Evolutionary conservation across 1,284 basidiomycete genomes (phyloP).

Genomic region (Sphagnurus paluster): DNA sequence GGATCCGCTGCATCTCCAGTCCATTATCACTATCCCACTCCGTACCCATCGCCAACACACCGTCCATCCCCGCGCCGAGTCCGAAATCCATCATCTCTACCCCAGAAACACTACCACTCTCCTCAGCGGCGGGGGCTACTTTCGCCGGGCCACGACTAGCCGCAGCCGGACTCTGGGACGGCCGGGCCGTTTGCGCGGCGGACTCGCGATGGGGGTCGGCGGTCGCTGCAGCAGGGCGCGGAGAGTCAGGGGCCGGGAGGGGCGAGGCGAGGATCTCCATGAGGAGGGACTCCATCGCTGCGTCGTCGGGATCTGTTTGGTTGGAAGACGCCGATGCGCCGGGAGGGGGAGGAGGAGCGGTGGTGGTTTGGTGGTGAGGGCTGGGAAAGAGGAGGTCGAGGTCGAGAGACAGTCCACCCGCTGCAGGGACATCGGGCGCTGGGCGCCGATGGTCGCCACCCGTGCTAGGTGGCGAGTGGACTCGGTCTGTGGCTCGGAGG

Average conservation of each 20-base stretch:
- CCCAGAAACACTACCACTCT: neutral
- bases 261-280: conserved; percentile 66
- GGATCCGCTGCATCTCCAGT: conserved; percentile 61
- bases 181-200: conserved; percentile 16
- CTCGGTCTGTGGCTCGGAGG: conserved; percentile 39
- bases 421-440: conserved; percentile 76
- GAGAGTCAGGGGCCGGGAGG: conserved; percentile 36
- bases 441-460: conserved; percentile 76
- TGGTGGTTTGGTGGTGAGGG: conserved; percentile 17
- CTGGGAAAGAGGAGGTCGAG: conserved; percentile 22
- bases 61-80: conserved; percentile 4
- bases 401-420: conserved; percentile 63
- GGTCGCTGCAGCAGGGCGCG: conserved; percentile 23
- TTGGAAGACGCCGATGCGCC: conserved; percentile 12
- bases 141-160: neutral
- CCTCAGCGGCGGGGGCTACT: conserved; percentile 3
- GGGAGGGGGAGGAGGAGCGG: conserved; percentile 3
- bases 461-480: conserved; percentile 93
- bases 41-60: neutral
- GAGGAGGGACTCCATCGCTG: conserved; percentile 63
- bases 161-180: conserved; percentile 6
- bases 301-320: conserved; percentile 45
- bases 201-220: conserved; percentile 4
- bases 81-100: conserved; percentile 2
- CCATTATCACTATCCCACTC: conserved; percentile 30